Evolutionary conservation across 805 yeast species (phyloP), one percentile per base, ranked within the genome.

Genomic region (Starmerella bombi): DNA sequence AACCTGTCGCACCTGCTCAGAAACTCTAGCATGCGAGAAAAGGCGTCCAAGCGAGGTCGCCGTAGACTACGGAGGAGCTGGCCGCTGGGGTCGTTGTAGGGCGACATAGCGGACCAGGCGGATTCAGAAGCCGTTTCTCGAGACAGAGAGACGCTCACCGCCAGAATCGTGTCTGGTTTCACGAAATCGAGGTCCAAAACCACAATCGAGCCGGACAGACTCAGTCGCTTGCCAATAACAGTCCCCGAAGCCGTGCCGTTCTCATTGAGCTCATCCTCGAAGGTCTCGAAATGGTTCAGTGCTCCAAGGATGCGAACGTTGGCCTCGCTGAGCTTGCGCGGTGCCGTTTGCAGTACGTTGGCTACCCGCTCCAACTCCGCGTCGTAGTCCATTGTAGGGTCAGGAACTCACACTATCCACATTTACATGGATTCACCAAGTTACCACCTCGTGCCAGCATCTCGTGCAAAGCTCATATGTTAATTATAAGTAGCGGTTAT

Each of bases 181-280:
- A 44, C 44, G 31, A 53, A 44, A 32, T 53, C 56, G 4, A 57
- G 50, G 41, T 62, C 67, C 1, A 62, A 49, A 14, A 62, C 58
- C 9, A 61, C 56, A 27, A 61, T 60, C 10, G 62, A 51, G 3
- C 66, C 66, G 3, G 64, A 61, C 3, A 62, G 49, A 19, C 63
- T 58, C 18, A 62, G 48, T 5, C 66, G 50, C 25, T 53, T 57
- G n/a, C 59, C 61, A 22, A 49, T 49, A 7, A 48, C 46, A 4
- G 43, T 42, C 29, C 36, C 40, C 10, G 42, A 15, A 16, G 16
- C 14, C 20, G 25, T 41, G 15, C 19, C 29, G 12, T 9, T 12
- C 15, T 32, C 41, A 10, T 16, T 17, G 21, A 44, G 15, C 31
- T 44, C 44, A 27, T 62, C 66, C 34, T 62, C 63, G 38, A 62